phyloP scores from a whole-genome alignment of 352 stramenopile species.

The Globisporangium echinulatum region DNA sequence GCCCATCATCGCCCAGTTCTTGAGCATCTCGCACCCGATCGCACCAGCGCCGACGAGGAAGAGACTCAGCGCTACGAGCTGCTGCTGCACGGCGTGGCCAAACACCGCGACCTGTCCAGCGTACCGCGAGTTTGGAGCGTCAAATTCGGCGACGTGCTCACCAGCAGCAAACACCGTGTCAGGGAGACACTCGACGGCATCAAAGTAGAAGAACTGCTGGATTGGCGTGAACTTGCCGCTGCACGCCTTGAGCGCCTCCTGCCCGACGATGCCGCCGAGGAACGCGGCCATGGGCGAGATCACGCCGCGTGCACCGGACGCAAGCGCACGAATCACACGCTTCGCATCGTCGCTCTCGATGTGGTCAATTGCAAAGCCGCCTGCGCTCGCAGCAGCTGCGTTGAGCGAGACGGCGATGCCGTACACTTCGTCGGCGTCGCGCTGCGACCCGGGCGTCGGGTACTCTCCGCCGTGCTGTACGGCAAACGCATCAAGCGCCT shows the following conservation, averaged over 20 bases:
- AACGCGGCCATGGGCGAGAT: conserved; percentile 96
- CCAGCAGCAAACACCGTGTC: conserved; percentile 53
- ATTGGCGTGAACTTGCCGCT: conserved; percentile 99
- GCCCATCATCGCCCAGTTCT: conserved; percentile 99
- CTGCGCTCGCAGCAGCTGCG: conserved; percentile 57
- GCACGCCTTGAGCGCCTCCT: conserved; percentile 98
- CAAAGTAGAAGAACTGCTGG: conserved; percentile 99
- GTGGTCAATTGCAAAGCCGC: conserved; percentile 54
- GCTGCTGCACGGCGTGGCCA: conserved; percentile 65
- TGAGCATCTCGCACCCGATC: conserved; percentile 99
- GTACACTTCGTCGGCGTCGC: conserved; percentile 86
- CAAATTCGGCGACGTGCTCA: conserved; percentile 44
- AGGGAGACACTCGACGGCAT: conserved; percentile 95
- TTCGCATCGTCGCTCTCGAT: conserved; percentile 61
- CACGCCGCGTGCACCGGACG: conserved; percentile 85
- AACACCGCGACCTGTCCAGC: conserved; percentile 93
- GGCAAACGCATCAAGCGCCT: conserved; percentile 84
- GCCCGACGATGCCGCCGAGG: conserved; percentile 96
- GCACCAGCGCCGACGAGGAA: conserved; percentile 98
- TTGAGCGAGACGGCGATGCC: conserved; percentile 68
- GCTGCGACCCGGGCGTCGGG: conserved; percentile 83
- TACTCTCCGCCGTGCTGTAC: conserved; percentile 63
- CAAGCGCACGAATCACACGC: conserved; percentile 71
- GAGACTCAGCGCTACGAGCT: conserved; percentile 86
- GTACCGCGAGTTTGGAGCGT: conserved; percentile 78